Evolutionary conservation across 2,329 filamentous ascomycete genomes (phyloP), one percentile per base, ranked within the genome.

Genomic region (Claviceps monticola): DNA sequence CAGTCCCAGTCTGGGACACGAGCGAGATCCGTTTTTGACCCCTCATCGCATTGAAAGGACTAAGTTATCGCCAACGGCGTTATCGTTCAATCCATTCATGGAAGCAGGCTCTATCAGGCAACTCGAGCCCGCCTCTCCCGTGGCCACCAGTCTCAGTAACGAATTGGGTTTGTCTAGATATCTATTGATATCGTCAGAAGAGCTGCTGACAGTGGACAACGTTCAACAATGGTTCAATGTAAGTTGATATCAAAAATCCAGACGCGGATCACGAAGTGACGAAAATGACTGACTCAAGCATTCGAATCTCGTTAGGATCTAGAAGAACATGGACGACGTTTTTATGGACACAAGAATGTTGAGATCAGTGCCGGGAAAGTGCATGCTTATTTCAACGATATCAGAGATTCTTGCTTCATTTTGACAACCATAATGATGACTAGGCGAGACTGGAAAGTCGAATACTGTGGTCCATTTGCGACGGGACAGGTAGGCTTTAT

Each of bases 31-130:
- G 0, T 83, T 82, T 54, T 61, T 77, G 37, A 74, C 72, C 2
- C 61, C 59, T 14, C 50, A 53, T 8, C 55, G 59, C 66, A 70
- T 57, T 34, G 59, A 48, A 54, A 66, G 47, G 5, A 64, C 60
- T 7, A 75, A 78, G 56, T 67, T 87, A 21, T 86, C 82, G 4
- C 79, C 83, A 1, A 83, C 76, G 6, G 82, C 82, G 1, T 78
- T 76, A 1, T 62, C 73, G 1, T 86, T 86, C 57, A 76, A 73
- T 16, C 83, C 83, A 1, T 60, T 60, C 37, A 41, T 52, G 4
- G 51, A 59, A 4, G 46, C 49, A 1, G 54, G 54, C 1, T 53
- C 57, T 1, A 52, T 58, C 1, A 55, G 59, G 6, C 51, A 59
- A 5, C 21, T 53, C 21, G 56, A 56, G 36, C 60, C 60, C 19